Evolutionary conservation across 805 yeast genomes (phyloP), one percentile per base, ranked within the genome.

Genomic region (Barnettozyma populi): DNA sequence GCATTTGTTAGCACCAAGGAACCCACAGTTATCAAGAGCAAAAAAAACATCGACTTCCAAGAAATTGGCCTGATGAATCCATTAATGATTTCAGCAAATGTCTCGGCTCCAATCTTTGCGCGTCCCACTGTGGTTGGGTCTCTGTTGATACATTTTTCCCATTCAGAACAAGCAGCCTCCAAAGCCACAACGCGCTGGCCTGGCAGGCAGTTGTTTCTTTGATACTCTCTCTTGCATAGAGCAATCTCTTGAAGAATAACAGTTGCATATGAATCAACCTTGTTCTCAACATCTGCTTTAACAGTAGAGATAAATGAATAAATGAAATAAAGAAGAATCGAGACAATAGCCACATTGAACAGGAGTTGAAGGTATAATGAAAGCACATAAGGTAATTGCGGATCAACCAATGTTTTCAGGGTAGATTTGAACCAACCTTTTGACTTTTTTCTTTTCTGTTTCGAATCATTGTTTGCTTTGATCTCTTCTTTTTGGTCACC

Each of bases 101-200:
- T 83, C 60, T 84, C 90, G 0, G 95, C 95, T 41, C 90, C 81
- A 47, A 89, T 75, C 51, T 74, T 74, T 1, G 92, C 86, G 43
- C 80, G 75, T 4, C 87, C 90, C 11, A 82, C 74, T 1, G 64
- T 65, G 4, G 76, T 74, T 9, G 95, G 90, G 52, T 88, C 92
- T 43, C 82, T 68, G 56, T 82, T 79, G 90, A 88, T 87, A 63
- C 99, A 94, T 48, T 74, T 75, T 51, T 79, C 84, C 94, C 95
- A 88, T 32, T 72, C 73, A 32, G 74, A 70, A 64, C 99, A 92
- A 13, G 78, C 68, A 2, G 67, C 64, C 56, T 84, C 94, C 16
- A 89, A 63, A 0, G 88, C 90, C 0, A 96, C 96, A 0, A 82
- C 90, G 13, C 92, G 69, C 41, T 58, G 55, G 3, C 72, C 80